Base-by-base conservation (phyloP, 1,284 basidiomycete genomes). In the Rhodotorula sp. region DNA sequence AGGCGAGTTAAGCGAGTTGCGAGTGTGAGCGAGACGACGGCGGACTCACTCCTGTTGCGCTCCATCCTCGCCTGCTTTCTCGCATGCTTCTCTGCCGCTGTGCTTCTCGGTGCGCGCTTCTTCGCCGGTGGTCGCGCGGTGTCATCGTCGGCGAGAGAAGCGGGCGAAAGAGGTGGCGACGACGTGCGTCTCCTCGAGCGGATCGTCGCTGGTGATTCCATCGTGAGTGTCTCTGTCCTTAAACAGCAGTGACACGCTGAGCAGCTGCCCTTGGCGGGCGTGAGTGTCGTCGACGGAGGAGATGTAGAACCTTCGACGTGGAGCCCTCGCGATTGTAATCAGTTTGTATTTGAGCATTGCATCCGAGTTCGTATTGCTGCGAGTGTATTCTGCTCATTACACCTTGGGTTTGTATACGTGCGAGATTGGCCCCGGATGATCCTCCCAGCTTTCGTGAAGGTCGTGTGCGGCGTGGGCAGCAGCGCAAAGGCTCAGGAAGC, bases 11-110 rank as follows among this genome's bases (percentile, higher is more conserved):
- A 65, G 57, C 30, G 34, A 1, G 5, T 13, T 2, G 29, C 7
- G 17, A 1, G 9, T n/a, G 8, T 30, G 1, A 9, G 10, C 1
- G 39, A 32, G n/a, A 19, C 62, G 47, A 62, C 52, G 39, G 48
- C 44, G 60, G 36, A 66, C 70, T 36, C 49, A 64, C 56, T 54
- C 48, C 58, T 61, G 49, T 68, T 58, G 39, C 61, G 55, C 44
- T 59, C 62, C 62, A 67, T 56, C 47, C 62, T 53, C 55, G 62
- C 53, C 24, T 49, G 8, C 34, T 54, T 56, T 27, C 46, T 36
- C 36, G 47, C 49, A 44, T 44, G 39, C 44, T 56, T 61, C 29
- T 32, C 30, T 13, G 19, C 39, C 13, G 63, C 54, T 19, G 44
- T 27, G 9, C 32, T 51, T 66, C 30, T 53, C 27, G 30, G 36